phyloP scores from a whole-genome alignment of 2,329 filamentous ascomycete species.

The Rutstroemia sp. region DNA sequence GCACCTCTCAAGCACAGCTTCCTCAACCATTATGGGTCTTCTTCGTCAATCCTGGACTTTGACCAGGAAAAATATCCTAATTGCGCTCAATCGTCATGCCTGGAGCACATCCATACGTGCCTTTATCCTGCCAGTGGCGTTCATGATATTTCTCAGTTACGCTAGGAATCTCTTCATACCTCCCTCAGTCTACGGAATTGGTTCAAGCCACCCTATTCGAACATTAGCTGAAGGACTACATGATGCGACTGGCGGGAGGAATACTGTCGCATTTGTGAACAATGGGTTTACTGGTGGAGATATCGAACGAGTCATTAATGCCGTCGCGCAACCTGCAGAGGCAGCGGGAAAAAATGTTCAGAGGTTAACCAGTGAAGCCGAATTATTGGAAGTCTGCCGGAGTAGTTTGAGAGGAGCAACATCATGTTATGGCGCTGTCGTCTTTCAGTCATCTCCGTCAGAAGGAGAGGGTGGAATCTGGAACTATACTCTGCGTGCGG shows the following conservation, averaged over 20 bases:
- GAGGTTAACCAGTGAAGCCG: conserved; percentile 45
- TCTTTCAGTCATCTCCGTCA: conserved; percentile 67
- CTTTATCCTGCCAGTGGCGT: conserved; percentile 50
- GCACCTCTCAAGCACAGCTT: neutral
- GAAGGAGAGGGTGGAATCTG: conserved; percentile 62
- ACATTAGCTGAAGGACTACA: conserved; percentile 57
- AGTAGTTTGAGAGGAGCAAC: conserved; percentile 60
- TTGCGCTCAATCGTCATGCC: conserved; percentile 47
- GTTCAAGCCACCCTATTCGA: conserved; percentile 50
- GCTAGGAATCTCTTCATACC: conserved; percentile 79
- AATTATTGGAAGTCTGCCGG: conserved; percentile 55
- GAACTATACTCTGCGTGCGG: conserved; percentile 81
- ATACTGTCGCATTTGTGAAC: conserved; percentile 73
- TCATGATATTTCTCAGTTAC: conserved; percentile 57
- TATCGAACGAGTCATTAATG: conserved; percentile 63
- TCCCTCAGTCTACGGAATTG: conserved; percentile 68
- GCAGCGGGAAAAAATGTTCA: conserved; percentile 48
- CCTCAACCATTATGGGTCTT: conserved; percentile 39
- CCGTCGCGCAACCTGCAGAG: conserved; percentile 50
- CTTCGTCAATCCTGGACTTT: conserved; percentile 53
- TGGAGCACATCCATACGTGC: conserved; percentile 47
- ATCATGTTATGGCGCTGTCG: conserved; percentile 63
- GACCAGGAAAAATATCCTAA: conserved; percentile 54
- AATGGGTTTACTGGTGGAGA: conserved; percentile 61
- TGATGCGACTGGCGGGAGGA: conserved; percentile 48